A percentile compares a stretch with the other conserved stretches of the same genome.
phyloP scores from a whole-genome alignment of 805 yeast species.

The Zygotorulaspora florentina region DNA sequence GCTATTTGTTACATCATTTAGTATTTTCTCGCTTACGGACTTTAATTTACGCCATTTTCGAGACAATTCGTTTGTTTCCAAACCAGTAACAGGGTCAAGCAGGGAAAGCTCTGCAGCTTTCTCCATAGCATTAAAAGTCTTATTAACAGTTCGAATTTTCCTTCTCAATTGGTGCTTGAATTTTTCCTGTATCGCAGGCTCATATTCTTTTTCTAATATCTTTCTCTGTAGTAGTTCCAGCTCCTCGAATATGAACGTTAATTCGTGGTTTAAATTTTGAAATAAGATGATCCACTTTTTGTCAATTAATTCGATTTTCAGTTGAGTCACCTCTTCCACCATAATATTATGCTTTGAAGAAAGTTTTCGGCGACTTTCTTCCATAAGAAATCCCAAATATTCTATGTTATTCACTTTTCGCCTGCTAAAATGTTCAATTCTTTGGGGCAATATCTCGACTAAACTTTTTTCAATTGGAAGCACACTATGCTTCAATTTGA shows the following conservation, averaged over 20 bases:
- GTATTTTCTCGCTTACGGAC: constrained; percentile 15
- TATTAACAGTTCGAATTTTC: constrained; percentile 40
- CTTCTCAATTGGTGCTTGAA: constrained; percentile 33
- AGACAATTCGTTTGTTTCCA: constrained; percentile 37
- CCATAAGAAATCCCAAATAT: constrained; percentile 31
- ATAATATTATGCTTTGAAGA: constrained; percentile 41
- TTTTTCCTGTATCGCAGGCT: constrained; percentile 20
- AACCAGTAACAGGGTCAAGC: constrained; percentile 37
- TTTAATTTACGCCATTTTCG: constrained; percentile 33
- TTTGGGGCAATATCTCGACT: constrained; percentile 46
- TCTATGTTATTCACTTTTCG: constrained; percentile 30
- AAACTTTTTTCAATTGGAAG: constrained; percentile 52
- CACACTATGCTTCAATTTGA: constrained; percentile 40
- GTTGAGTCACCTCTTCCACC: constrained; percentile 37
- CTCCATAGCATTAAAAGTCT: constrained; percentile 38
- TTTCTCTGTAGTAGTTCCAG: constrained; percentile 19
- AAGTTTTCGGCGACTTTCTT: constrained; percentile 39
- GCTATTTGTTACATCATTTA: constrained; percentile 3
- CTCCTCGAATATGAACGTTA: constrained; percentile 28
- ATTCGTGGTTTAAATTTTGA: constrained; percentile 43
- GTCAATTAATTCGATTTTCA: constrained; percentile 48
- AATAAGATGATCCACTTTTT: constrained; percentile 55
- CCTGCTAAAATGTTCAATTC: constrained; percentile 43
- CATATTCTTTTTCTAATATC: constrained; percentile 8
- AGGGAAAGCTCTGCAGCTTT: constrained; percentile 41